These are phyloP conservation scores for Rachicladosporium sp. DNA, from an alignment of 2,329 filamentous ascomycete species.

Conservation along the genomic window DNA sequence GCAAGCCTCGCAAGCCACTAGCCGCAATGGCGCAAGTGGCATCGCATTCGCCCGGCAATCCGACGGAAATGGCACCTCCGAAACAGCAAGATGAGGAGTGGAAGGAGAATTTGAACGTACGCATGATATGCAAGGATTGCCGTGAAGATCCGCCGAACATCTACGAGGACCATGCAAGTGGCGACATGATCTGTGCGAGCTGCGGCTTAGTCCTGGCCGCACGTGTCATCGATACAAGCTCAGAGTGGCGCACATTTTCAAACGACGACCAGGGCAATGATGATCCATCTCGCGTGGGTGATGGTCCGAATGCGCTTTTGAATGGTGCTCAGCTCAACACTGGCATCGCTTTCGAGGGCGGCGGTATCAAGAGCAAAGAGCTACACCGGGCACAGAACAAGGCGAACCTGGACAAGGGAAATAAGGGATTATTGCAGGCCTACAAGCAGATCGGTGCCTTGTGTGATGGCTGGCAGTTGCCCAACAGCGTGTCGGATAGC, in stretches of 20 bases:
- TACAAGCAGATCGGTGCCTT: constrained; percentile 80
- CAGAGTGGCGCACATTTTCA: constrained; percentile 97
- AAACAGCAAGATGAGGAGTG: constrained; percentile 38
- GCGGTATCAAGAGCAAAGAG: constrained; percentile 57
- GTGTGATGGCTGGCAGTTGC: constrained; percentile 74
- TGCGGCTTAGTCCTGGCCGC: constrained; percentile 86
- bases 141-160: constrained; percentile 84
- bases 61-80: constrained; percentile 25
- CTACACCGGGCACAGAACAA: constrained; percentile 77
- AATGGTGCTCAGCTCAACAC: constrained; percentile 86
- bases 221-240: constrained; percentile 87
- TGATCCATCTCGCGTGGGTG: constrained; percentile 95
- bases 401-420: constrained; percentile 66
- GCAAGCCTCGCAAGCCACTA: constrained; percentile 18
- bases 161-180: constrained; percentile 81
- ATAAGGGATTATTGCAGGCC: constrained; percentile 67
- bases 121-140: constrained; percentile 81
- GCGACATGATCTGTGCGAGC: constrained; percentile 83
- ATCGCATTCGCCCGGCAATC: constrained; percentile 33
- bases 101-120: constrained; percentile 76
- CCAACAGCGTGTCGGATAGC: constrained; percentile 69
- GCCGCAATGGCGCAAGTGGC: constrained; percentile 24
- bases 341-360: constrained; percentile 71
- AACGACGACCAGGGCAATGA: constrained; percentile 96
- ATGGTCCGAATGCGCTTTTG: constrained; percentile 77